These are phyloP conservation scores for Paecilomyces sp. DNA, from an alignment of 2,329 filamentous ascomycete species.

Conservation along the genomic window DNA sequence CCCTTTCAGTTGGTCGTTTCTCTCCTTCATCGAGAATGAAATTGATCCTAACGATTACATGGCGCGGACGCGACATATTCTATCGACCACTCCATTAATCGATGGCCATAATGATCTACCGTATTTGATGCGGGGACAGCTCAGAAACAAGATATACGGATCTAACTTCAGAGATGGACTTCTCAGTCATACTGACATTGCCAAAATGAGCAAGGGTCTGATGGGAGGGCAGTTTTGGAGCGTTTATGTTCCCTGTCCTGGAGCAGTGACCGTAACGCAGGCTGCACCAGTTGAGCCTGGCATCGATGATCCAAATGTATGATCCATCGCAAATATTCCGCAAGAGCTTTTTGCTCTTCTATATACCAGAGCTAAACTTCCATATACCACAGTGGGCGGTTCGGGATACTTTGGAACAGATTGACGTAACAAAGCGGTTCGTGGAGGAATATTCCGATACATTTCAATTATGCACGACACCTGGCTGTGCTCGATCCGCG, in stretches of 20 bases:
- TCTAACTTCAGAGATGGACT: conserved; percentile 3
- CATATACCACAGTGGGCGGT: conserved; percentile 4
- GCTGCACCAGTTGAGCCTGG: neutral
- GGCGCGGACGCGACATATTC: conserved; percentile 5
- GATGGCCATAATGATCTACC: conserved; percentile 24
- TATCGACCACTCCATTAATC: conserved; percentile 16
- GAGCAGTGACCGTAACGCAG: neutral
- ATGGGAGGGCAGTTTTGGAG: conserved; percentile 25
- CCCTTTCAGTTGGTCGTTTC: neutral
- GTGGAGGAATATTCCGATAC: conserved; percentile 6
- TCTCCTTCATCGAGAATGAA: neutral
- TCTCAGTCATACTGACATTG: conserved; percentile 19
- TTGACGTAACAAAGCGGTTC: conserved; percentile 14
- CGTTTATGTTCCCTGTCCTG: conserved; percentile 18
- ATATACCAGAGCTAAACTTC: neutral
- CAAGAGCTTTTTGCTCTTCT: neutral
- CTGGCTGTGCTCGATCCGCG: conserved; percentile 10
- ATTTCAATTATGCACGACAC: conserved; percentile 11
- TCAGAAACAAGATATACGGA: conserved; percentile 16
- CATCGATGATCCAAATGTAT: conserved; percentile 8
- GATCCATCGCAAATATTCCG: neutral
- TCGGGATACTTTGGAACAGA: conserved; percentile 17
- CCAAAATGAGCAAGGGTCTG: conserved; percentile 16
- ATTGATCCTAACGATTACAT: conserved; percentile 2
- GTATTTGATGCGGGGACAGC: conserved; percentile 13